A percentile compares a stretch with the other conserved stretches of the same genome.
Evolutionary conservation across 2,329 filamentous ascomycete genomes (phyloP).

Genomic region (Penicillium sp.): DNA sequence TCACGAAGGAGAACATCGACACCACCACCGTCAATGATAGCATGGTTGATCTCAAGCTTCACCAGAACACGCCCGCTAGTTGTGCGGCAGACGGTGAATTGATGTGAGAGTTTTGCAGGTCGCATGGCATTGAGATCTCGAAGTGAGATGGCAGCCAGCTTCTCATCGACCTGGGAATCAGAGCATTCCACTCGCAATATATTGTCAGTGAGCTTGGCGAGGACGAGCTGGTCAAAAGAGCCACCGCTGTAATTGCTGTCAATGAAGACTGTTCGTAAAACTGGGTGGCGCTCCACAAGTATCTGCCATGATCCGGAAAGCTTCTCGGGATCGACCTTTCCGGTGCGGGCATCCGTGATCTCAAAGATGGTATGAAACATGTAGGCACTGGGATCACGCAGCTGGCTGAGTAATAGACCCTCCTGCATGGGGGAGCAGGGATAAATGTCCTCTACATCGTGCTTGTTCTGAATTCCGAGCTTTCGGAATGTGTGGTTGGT

Average conservation of each 20-base stretch:
- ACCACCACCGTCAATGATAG: conserved; percentile 38
- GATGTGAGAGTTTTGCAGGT: conserved; percentile 32
- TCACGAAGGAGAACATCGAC: conserved; percentile 34
- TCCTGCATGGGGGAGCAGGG: conserved; percentile 39
- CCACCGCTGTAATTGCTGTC: conserved; percentile 34
- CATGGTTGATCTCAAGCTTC: conserved; percentile 40
- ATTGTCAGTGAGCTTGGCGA: conserved; percentile 26
- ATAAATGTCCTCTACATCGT: conserved; percentile 35
- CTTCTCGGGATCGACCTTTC: conserved; percentile 25
- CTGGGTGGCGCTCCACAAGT: conserved; percentile 33
- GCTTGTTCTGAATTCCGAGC: conserved; percentile 31
- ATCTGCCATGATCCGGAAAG: conserved; percentile 35
- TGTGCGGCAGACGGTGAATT: conserved; percentile 36
- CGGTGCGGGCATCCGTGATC: conserved; percentile 22
- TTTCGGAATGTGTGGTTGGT: conserved; percentile 35
- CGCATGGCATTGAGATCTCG: conserved; percentile 24
- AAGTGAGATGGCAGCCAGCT: conserved; percentile 29
- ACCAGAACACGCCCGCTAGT: conserved; percentile 30
- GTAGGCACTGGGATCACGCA: conserved; percentile 35
- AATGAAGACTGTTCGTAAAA: conserved; percentile 36
- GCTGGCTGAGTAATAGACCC: conserved; percentile 38
- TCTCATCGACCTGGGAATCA: conserved; percentile 27
- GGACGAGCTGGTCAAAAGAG: conserved; percentile 39
- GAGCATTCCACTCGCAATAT: conserved; percentile 31
- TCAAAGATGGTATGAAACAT: conserved; percentile 39